Evolutionary conservation across 2,329 filamentous ascomycete species (phyloP).

Genomic region (Didymella sp.): DNA sequence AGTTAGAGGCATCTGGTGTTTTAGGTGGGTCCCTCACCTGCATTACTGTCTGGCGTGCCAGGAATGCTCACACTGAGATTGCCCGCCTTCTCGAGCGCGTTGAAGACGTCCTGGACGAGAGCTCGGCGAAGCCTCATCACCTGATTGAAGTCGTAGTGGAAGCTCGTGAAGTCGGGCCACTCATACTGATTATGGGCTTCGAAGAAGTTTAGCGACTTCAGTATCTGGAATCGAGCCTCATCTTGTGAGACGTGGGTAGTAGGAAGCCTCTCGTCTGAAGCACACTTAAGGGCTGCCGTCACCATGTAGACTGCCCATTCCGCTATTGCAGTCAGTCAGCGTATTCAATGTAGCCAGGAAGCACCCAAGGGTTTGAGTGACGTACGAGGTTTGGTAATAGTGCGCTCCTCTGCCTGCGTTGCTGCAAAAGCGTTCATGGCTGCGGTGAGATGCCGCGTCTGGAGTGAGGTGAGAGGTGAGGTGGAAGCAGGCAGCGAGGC

Average conservation of each 20-base stretch:
- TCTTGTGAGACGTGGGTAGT: constrained; percentile 17
- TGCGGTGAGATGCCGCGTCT: background rate
- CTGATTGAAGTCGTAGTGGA: constrained; percentile 25
- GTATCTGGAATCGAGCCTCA: constrained; percentile 13
- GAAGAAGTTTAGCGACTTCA: constrained; percentile 24
- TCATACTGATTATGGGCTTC: constrained; percentile 26
- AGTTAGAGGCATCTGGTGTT: background rate
- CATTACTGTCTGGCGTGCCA: constrained; percentile 7
- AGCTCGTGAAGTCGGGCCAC: constrained; percentile 25
- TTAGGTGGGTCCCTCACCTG: background rate
- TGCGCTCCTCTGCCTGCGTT: constrained; percentile 4
- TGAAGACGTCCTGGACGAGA: constrained; percentile 26
- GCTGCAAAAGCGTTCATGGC: background rate
- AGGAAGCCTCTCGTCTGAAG: constrained; percentile 4
- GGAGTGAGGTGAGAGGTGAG: background rate
- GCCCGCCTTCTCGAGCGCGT: constrained; percentile 19
- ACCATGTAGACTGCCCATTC: constrained; percentile 29
- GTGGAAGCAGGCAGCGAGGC: background rate
- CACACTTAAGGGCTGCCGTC: constrained; percentile 20
- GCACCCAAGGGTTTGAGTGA: background rate
- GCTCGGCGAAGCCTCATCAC: constrained; percentile 26
- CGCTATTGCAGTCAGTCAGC: constrained; percentile 4
- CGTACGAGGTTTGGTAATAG: constrained; percentile 24
- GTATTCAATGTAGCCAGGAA: background rate
- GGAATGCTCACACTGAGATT: constrained; percentile 2